phyloP scores from a whole-genome alignment of 2,329 filamentous ascomycete species.

The Nemania sp. region DNA sequence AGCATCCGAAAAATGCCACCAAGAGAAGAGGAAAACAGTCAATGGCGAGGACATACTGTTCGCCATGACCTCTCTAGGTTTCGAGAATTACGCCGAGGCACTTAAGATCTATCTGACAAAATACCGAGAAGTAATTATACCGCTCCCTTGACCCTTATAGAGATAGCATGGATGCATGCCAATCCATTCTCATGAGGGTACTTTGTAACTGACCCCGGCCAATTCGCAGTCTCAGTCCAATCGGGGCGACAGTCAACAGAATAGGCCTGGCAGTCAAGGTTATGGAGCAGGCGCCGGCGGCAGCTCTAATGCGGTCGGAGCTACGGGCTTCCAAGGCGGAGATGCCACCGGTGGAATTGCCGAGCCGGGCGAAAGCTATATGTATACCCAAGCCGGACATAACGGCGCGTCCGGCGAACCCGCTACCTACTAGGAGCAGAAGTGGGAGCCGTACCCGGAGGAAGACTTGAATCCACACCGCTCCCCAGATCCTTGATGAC shows the following conservation, averaged over 20 bases:
- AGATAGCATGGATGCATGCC: constrained; percentile 11
- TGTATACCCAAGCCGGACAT: constrained; percentile 59
- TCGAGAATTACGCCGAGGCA: constrained; percentile 98
- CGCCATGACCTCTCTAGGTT: constrained; percentile 97
- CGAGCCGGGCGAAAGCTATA: constrained; percentile 52
- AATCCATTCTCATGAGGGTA: neutral
- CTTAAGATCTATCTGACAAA: constrained; percentile 97
- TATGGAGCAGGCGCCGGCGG: constrained; percentile 50
- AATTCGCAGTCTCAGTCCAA: constrained; percentile 76
- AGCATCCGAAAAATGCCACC: constrained; percentile 99
- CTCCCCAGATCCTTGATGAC: too few relatives aligned
- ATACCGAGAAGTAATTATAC: constrained; percentile 84
- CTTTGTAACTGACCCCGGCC: constrained; percentile 33
- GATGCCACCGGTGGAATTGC: constrained; percentile 49
- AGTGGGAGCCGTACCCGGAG: too few relatives aligned
- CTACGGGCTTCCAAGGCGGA: constrained; percentile 49
- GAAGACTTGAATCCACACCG: too few relatives aligned
- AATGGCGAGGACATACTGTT: constrained; percentile 99
- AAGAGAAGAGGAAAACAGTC: constrained; percentile 98
- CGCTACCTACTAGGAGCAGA: constrained; percentile 51
- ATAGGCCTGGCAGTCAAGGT: constrained; percentile 56
- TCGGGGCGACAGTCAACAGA: constrained; percentile 59
- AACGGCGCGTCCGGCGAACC: constrained; percentile 59
- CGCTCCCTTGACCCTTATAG: constrained; percentile 11
- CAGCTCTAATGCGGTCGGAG: constrained; percentile 44